phyloP scores from a whole-genome alignment of 148 eudicot species.

The Silene latifolia region DNA sequence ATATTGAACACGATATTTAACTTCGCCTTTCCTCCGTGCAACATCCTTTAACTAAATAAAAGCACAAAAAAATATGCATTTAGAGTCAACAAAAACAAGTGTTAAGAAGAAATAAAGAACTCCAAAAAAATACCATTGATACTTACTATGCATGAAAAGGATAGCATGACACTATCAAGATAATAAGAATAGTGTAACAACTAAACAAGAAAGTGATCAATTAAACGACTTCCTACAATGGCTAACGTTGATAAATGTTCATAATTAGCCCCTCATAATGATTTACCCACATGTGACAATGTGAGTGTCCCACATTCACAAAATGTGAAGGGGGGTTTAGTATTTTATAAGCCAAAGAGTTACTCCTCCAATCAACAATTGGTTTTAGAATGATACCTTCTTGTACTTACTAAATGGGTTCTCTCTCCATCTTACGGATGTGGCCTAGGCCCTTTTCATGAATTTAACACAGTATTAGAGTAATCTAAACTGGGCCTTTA shows the following conservation, averaged over 20 bases:
- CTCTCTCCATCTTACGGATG: too few species aligned
- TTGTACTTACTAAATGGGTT: too few species aligned
- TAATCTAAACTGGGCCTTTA: too few species aligned
- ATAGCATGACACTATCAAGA: not conserved
- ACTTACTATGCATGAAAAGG: not conserved
- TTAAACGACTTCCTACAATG: not conserved
- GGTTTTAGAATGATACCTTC: too few species aligned
- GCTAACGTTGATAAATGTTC: not conserved
- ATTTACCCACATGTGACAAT: too few species aligned
- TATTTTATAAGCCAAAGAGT: too few species aligned
- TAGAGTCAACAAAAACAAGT: not conserved
- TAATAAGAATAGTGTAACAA: not conserved
- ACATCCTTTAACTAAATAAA: constrained; percentile 31
- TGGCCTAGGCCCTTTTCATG: too few species aligned
- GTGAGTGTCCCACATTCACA: too few species aligned
- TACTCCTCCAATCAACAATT: too few species aligned
- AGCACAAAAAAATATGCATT: constrained; percentile 4
- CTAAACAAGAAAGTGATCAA: not conserved
- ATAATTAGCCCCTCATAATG: too few species aligned
- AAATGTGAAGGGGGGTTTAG: too few species aligned
- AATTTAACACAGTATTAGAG: too few species aligned
- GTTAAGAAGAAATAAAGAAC: not conserved
- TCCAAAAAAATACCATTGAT: not conserved
- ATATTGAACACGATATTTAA: constrained; percentile 28
- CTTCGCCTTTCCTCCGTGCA: constrained; percentile 7